Evolutionary conservation across 495 filamentous ascomycete genomes (phyloP), one percentile per base, ranked within the genome.

Genomic region (Daldinia loculata): DNA sequence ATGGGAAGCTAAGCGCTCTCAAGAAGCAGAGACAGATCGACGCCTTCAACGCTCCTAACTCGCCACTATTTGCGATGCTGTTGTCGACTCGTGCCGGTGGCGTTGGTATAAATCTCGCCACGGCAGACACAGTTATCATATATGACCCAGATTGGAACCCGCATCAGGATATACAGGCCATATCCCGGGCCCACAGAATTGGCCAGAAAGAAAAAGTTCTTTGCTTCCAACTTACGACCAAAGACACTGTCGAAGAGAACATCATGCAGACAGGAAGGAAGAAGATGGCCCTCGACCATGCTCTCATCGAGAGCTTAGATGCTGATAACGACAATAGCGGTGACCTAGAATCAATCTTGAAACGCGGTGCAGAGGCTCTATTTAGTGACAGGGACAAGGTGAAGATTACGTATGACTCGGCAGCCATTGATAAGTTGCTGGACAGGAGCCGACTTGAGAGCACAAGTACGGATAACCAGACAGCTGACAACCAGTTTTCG

Each of bases 61-160:
- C 94, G 1, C 82, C 88, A 2, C 81, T 93, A 8, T 98, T 98
- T 74, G 93, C 90, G 0, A 98, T 99, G 79, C 80, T 98, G 22
- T 85, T 99, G 0, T 97, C 94, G 0, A 99, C 95, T 15, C 90
- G 95, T 67, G 94, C 95, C 6, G 95, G 95, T 39, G 95, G 95
- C 56, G 95, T 98, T 2, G 95, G 95, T 15, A 99, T 99, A 82
- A 99, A 99, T 74, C 87, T 99, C 52, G 95, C 96, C 0, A 97
- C 93, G 30, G 95, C 95, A 3, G 95, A 99, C 74, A 99, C 96
- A 0, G 95, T 99, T 67, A 98, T 99, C 60, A 97, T 99, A 55
- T 89, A 98, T 70, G 95, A 99, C 75, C 96, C 95, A 0, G 95
- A 99, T 74, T 98, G 97, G 82, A 99, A 99, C 70, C 95, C 95